These are phyloP conservation scores for Nidula niveotomentosa DNA, from an alignment of 1,284 basidiomycete genomes.

Conservation along the genomic window DNA sequence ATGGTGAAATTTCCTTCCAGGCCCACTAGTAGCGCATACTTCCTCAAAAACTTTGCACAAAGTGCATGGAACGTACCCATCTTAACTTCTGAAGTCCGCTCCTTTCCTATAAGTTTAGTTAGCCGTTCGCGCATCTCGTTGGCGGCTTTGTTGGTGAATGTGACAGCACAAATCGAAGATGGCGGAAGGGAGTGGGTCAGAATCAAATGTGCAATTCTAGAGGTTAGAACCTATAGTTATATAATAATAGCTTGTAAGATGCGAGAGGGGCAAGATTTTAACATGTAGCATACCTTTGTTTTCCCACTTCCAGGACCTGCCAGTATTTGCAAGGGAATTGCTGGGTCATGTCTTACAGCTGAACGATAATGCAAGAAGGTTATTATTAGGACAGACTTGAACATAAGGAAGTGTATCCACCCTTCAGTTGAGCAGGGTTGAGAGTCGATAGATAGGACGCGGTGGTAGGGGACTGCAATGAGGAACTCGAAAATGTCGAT, in stretches of 20 bases:
- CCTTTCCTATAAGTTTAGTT: slow-evolving; percentile 67
- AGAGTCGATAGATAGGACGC: slow-evolving; percentile 11
- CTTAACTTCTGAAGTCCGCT: slow-evolving; percentile 58
- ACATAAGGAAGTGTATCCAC: slow-evolving; percentile 12
- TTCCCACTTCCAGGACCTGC: slow-evolving; percentile 86
- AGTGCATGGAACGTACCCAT: slow-evolving; percentile 86
- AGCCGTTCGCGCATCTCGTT: slow-evolving; percentile 86
- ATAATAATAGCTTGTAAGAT: neutral
- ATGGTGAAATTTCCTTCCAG: slow-evolving; percentile 81
- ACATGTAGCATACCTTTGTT: slow-evolving; percentile 39
- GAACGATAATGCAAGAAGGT: neutral
- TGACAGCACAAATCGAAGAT: slow-evolving; percentile 75
- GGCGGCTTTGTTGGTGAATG: slow-evolving; percentile 90
- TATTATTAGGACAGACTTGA: neutral
- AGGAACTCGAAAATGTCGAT: too few species aligned
- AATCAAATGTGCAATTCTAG: slow-evolving; percentile 78
- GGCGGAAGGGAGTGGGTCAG: slow-evolving; percentile 55
- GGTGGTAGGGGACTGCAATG: too few species aligned
- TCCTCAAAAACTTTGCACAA: slow-evolving; percentile 73
- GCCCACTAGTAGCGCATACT: slow-evolving; percentile 60
- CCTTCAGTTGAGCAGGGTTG: slow-evolving; percentile 34
- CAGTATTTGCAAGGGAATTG: slow-evolving; percentile 75
- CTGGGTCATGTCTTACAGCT: slow-evolving; percentile 71
- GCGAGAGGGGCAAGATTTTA: neutral
- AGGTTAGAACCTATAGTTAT: slow-evolving; percentile 66